Base-by-base conservation (phyloP, 495 filamentous ascomycete genomes). In the Stereocaulon alpinum region DNA sequence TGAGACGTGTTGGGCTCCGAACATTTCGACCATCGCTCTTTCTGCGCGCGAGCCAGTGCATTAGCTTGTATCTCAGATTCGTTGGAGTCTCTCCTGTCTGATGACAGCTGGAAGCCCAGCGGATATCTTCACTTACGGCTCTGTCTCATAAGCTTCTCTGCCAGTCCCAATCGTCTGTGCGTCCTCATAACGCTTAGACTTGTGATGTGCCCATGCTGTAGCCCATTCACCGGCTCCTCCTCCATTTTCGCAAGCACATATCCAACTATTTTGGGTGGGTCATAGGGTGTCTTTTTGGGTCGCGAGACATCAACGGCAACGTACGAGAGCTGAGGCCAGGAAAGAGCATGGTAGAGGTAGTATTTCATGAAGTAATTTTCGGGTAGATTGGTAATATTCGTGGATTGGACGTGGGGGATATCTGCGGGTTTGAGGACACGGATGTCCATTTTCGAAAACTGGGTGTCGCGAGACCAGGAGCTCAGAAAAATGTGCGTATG, bases 301-400 rank as follows among this genome's bases (percentile, higher is more conserved):
- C 90, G 83, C 17, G 84, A 84, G 18, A 85, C 81, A 71, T 97
- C 91, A 66, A 98, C 92, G 56, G 93, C 93, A 34, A 98, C 93
- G 73, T 89, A 97, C 66, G 86, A 91, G 53, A 97, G 83, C 71
- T 96, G 92, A 10, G 93, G 93, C 93, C 93, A 98, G 54, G 89
- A 93, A 56, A 96, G 82, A 7, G 93, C 93, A 74, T 98, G 93
- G 82, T 98, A 98, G 67, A 98, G 87, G 80, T 98, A 98, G 80
- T 98, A 98, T 82, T 98, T 98, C 74, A 94, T 84, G 74, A 96
- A 97, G 81, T 98, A 98, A 79, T 98, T 98, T 75, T 98, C 93
- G 66, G 93, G 93, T 32, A 98, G 80, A 76, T 98, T 98, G 69
- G 95, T 95, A 71, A 97, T 89, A 77, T 98, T 98, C 65, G 93